Evolutionary conservation across 2,329 filamentous ascomycete genomes (phyloP).

Genomic region (Fusarium drepaniforme): DNA sequence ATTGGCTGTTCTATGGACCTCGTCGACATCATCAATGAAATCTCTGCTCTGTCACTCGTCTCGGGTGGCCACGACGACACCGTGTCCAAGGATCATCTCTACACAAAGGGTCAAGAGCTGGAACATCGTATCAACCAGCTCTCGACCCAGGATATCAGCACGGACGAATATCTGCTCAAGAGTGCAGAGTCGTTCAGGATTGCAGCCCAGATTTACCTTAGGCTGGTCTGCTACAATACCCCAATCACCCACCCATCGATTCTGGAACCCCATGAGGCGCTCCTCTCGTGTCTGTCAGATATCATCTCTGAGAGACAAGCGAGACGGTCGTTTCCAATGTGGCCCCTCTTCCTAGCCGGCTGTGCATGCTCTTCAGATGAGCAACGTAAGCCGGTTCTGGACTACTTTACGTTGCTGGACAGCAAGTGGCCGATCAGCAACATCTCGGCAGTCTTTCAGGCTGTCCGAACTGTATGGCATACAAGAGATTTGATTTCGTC

Average conservation of each 20-base stretch:
- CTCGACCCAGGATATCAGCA: neutral
- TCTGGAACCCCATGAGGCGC: constrained; percentile 19
- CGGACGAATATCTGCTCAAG: constrained; percentile 29
- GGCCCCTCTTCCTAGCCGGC: constrained; percentile 41
- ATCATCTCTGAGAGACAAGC: constrained; percentile 38
- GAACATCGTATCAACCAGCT: constrained; percentile 21
- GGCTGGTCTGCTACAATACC: constrained; percentile 37
- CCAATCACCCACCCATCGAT: constrained; percentile 32
- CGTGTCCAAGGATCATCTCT: constrained; percentile 15
- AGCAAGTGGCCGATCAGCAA: constrained; percentile 42
- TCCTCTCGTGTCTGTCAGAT: constrained; percentile 30
- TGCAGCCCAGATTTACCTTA: constrained; percentile 39
- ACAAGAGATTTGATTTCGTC: constrained; percentile 28
- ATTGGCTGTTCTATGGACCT: constrained; percentile 43
- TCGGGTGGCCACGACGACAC: neutral
- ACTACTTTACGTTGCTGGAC: constrained; percentile 35
- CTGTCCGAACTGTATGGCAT: constrained; percentile 39
- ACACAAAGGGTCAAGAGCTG: constrained; percentile 24
- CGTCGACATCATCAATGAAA: constrained; percentile 40
- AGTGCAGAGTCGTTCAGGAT: constrained; percentile 40
- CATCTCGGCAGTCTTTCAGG: constrained; percentile 40
- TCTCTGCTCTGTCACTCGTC: constrained; percentile 29
- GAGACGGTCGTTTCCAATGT: constrained; percentile 41
- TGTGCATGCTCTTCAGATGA: constrained; percentile 38
- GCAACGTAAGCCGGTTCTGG: constrained; percentile 37